Conservation (phyloP, 306 rosid species). For the Medicago lupulina region DNA sequence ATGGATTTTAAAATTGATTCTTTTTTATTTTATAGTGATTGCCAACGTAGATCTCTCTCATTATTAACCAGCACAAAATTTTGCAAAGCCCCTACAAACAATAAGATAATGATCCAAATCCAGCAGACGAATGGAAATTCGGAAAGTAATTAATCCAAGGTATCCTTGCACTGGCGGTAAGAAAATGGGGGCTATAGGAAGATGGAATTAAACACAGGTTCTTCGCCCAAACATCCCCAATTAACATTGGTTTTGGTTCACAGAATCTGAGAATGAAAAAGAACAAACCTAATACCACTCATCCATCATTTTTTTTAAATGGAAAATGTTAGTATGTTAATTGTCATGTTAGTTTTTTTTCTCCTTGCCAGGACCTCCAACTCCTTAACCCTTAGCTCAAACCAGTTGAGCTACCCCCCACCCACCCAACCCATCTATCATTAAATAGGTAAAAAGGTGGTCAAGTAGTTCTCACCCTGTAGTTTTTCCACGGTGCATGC, state of each 20-base stretch:
- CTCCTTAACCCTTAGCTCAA: too few species aligned
- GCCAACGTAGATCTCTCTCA: conserved; percentile 3
- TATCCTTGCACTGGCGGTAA: not conserved
- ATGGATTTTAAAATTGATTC: not conserved
- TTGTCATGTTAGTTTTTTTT: too few species aligned
- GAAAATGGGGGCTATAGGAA: conserved; percentile 7
- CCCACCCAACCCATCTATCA: conserved; percentile 17
- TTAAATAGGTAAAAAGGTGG: not conserved
- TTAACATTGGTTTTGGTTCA: conserved; percentile 10
- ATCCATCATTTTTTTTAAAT: not conserved
- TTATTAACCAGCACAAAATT: conserved; percentile 13
- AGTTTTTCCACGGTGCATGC: conserved; percentile 98
- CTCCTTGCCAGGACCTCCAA: too few species aligned
- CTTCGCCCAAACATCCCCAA: conserved; percentile 9
- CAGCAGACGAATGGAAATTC: not conserved
- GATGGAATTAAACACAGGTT: not conserved
- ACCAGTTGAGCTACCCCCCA: too few species aligned
- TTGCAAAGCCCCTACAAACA: not conserved
- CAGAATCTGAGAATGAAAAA: conserved; percentile 15
- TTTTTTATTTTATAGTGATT: not conserved
- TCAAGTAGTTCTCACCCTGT: conserved; percentile 66
- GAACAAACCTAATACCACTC: conserved; percentile 15
- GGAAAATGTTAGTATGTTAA: too few species aligned
- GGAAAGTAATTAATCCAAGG: conserved; percentile 16
- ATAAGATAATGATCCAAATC: conserved; percentile 1